phyloP scores from a whole-genome alignment of 1,284 basidiomycete genomes.

The Vanrija sp. region DNA sequence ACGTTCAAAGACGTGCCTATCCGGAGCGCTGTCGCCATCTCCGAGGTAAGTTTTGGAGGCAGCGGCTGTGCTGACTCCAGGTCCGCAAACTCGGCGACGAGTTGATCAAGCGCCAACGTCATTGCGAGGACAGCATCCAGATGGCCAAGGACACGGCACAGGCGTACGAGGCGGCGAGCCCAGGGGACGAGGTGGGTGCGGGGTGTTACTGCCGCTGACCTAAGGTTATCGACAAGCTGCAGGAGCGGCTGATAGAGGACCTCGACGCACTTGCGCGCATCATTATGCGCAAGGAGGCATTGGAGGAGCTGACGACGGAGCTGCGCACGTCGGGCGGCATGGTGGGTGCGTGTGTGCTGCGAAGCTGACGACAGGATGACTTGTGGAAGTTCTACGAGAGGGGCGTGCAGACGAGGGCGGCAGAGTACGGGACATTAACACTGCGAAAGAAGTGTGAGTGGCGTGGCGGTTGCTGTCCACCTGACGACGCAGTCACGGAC shows the following conservation, averaged over 20 bases:
- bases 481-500: conserved; percentile 47
- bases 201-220: neutral
- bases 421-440: conserved; percentile 27
- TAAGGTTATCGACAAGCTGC: conserved; percentile 5
- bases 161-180: conserved; percentile 24
- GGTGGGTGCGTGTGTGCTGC: conserved; percentile 50
- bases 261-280: conserved; percentile 11
- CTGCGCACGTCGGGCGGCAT: conserved; percentile 56
- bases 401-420: conserved; percentile 5
- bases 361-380: conserved; percentile 1
- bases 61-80: neutral
- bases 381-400: conserved; percentile 11
- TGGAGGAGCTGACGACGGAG: conserved; percentile 59
- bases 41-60: neutral
- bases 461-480: neutral
- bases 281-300: conserved; percentile 39
- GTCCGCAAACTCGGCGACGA: conserved; percentile 11
- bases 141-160: conserved; percentile 20
- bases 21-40: neutral
- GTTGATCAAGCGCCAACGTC: conserved; percentile 9
- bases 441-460: conserved; percentile 15
- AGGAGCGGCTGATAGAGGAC: conserved; percentile 2
- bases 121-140: conserved; percentile 18
- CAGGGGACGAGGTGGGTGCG: conserved; percentile 27
- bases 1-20: conserved; percentile 23